Base-by-base conservation (phyloP, 495 filamentous ascomycete species). In the Neurospora intermedia region DNA sequence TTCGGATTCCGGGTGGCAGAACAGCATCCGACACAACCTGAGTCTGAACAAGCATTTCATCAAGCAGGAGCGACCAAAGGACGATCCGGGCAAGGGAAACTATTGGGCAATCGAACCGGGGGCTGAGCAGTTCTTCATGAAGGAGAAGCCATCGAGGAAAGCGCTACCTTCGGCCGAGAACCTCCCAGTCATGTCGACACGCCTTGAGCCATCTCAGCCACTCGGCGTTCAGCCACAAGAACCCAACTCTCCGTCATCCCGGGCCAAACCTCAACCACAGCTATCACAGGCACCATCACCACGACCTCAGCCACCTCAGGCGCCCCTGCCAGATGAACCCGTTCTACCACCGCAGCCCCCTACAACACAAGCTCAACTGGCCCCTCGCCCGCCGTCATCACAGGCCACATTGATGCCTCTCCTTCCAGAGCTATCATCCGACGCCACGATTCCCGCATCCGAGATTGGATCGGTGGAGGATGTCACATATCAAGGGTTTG, bases 11-110 rank as follows among this genome's bases (percentile, higher is more conserved):
- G 95, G 96, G 38, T 99, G 96, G 96, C 94, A 98, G 82, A 99
- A 99, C 80, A 97, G 95, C 83, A 99, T 99, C 81, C 91, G 96
- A 2, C 96, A 99, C 78, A 99, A 99, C 74, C 89, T 99, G n/a
- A 97, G 93, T 77, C 85, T 98, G 31, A 97, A 97, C 83, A 98
- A 98, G 80, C 91, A 92, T n/a, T 98, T 99, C 75, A 89, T 94
- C 75, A 98, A 98, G 81, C 92, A 96, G 79, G 94, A 97, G 81
- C 88, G 95, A 71, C 96, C 96, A 31, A 98, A 98, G 83, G 94
- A 97, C 82, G 96, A 99, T 78, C 94, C 94, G 1, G 96, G 96
- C 71, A 98, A 98, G 82, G 96, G 96, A n/a, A 94, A 97, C 81
- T 98, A 99, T 82, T 99, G 96, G 96, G 88, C 89, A 18, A 97